Evolutionary conservation across 768 basidiomycete species (phyloP).

Genomic region (Suillus tomentosus): DNA sequence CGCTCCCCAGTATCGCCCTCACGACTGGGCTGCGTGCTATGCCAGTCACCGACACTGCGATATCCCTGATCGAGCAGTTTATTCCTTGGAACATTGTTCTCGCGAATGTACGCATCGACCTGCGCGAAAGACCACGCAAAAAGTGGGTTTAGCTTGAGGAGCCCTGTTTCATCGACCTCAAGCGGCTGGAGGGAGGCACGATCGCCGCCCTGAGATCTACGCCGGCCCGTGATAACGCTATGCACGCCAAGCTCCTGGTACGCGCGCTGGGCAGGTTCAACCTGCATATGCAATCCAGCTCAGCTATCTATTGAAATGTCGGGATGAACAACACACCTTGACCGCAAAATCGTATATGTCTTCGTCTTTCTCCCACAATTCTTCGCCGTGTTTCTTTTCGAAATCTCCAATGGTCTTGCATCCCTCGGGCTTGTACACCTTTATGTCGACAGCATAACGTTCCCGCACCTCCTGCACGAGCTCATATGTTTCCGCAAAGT

Average conservation of each 20-base stretch:
- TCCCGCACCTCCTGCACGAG: conserved; percentile 81
- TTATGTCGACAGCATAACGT: conserved; percentile 71
- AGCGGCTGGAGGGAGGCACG: conserved; percentile 80
- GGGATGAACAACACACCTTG: conserved; percentile 57
- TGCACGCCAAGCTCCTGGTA: conserved; percentile 79
- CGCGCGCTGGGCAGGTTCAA: conserved; percentile 89
- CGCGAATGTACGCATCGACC: conserved; percentile 83
- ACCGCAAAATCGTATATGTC: conserved; percentile 87
- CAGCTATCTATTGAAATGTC: neutral
- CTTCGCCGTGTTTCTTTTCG: conserved; percentile 74
- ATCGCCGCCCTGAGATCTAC: conserved; percentile 92
- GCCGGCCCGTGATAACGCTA: conserved; percentile 92
- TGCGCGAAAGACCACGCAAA: conserved; percentile 84
- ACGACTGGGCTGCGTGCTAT: conserved; percentile 79
- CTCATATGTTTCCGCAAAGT: conserved; percentile 91
- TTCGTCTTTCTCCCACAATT: conserved; percentile 88
- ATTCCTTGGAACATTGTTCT: conserved; percentile 86
- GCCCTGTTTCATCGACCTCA: conserved; percentile 86
- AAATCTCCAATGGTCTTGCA: conserved; percentile 73
- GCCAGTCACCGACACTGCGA: conserved; percentile 96
- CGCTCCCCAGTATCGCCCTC: conserved; percentile 75
- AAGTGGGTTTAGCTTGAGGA: conserved; percentile 94
- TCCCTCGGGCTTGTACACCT: conserved; percentile 77
- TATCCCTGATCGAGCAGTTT: conserved; percentile 88
- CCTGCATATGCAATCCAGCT: conserved; percentile 38